phyloP scores from a whole-genome alignment of 1,284 basidiomycete genomes.

The Ganoderma sinense region DNA sequence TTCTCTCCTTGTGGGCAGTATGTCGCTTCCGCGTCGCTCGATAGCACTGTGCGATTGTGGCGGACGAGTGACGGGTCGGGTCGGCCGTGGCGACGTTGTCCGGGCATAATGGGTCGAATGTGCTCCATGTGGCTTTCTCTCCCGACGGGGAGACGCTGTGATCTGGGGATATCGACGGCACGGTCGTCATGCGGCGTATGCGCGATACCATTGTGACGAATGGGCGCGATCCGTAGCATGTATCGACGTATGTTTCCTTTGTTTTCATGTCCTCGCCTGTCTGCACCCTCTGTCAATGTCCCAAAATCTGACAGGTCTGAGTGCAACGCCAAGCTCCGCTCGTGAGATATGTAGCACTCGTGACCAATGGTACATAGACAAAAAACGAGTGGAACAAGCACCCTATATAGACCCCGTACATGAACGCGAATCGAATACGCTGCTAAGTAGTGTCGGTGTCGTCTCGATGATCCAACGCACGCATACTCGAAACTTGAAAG shows the following conservation, averaged over 20 bases:
- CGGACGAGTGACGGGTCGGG: constrained; percentile 22
- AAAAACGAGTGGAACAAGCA: too few relatives aligned
- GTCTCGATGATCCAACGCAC: too few relatives aligned
- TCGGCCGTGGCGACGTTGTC: constrained; percentile 11
- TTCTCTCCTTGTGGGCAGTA: constrained; percentile 32
- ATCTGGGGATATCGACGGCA: constrained; percentile 28
- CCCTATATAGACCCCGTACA: too few relatives aligned
- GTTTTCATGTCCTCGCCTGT: too few relatives aligned
- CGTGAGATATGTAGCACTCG: too few relatives aligned
- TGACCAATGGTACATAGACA: too few relatives aligned
- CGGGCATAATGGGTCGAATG: constrained; percentile 20
- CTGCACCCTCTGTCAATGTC: too few relatives aligned
- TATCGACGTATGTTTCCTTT: background rate
- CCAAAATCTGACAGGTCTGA: too few relatives aligned
- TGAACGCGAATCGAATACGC: too few relatives aligned
- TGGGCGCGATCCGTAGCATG: background rate
- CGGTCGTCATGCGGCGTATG: constrained; percentile 19
- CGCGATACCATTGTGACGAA: background rate
- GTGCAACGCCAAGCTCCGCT: too few relatives aligned
- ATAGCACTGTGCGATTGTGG: constrained; percentile 37
- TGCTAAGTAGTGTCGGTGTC: too few relatives aligned
- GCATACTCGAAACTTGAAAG: too few relatives aligned
- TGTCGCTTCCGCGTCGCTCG: constrained; percentile 32
- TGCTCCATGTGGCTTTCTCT: constrained; percentile 23
- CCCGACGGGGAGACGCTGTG: constrained; percentile 22